phyloP scores from a whole-genome alignment of 768 basidiomycete species.

The Macrolepiota dolichaula region DNA sequence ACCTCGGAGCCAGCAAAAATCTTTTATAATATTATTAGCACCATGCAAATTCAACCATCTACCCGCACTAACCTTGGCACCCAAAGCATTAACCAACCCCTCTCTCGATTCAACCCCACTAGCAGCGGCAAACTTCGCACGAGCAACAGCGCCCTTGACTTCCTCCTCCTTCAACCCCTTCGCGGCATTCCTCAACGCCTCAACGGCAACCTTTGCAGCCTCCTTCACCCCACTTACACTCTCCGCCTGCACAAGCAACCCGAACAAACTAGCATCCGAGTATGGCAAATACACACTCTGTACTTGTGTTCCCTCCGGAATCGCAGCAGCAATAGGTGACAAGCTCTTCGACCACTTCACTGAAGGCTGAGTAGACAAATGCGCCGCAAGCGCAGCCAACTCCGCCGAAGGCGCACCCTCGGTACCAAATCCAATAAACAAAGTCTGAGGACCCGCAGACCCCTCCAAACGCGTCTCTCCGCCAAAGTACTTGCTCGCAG shows the following conservation, averaged over 20 bases:
- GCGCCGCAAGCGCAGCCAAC: conserved; percentile 74
- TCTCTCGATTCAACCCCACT: conserved; percentile 64
- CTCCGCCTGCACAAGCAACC: conserved; percentile 72
- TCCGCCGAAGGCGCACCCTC: conserved; percentile 62
- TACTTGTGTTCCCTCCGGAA: conserved; percentile 61
- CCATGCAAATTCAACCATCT: neutral
- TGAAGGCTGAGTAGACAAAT: conserved; percentile 74
- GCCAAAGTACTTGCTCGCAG: conserved; percentile 60
- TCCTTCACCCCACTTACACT: conserved; percentile 61
- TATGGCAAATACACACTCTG: conserved; percentile 81
- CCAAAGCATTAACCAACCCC: conserved; percentile 59
- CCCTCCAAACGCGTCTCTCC: conserved; percentile 80
- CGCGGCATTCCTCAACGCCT: conserved; percentile 63
- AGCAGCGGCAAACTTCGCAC: conserved; percentile 86
- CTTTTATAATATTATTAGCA: conserved; percentile 30
- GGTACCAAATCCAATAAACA: conserved; percentile 89
- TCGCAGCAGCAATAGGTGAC: conserved; percentile 60
- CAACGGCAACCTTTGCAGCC: conserved; percentile 66
- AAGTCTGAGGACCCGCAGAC: conserved; percentile 61
- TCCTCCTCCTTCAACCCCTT: conserved; percentile 62
- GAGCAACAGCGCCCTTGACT: conserved; percentile 77
- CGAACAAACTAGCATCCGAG: conserved; percentile 88
- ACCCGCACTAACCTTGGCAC: conserved; percentile 51
- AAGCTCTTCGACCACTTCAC: conserved; percentile 85
- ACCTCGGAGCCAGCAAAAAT: conserved; percentile 53